Evolutionary conservation across 2,329 filamentous ascomycete species (phyloP).

Genomic region (Aspergillus ochraceoroseus): DNA sequence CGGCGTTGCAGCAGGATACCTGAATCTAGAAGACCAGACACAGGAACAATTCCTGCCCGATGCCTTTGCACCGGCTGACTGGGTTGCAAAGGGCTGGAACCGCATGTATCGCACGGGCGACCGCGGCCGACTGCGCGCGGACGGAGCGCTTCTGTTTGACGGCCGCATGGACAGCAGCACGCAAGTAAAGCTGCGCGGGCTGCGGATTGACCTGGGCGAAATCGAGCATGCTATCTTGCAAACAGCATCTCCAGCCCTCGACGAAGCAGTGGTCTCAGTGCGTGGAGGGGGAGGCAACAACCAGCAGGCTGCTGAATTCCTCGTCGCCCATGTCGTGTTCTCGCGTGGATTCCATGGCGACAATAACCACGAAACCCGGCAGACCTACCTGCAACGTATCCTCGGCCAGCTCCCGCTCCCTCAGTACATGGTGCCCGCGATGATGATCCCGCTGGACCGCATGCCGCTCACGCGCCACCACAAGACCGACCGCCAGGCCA

Average conservation of each 20-base stretch:
- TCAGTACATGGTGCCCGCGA: slow-evolving; percentile 33
- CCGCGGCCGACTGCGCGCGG: slow-evolving; percentile 21
- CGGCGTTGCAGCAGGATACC: slow-evolving; percentile 8
- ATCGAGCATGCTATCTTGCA: slow-evolving; percentile 27
- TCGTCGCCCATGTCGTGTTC: slow-evolving; percentile 39
- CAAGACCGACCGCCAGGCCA: slow-evolving; percentile 28
- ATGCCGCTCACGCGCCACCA: slow-evolving; percentile 25
- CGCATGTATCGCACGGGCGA: slow-evolving; percentile 30
- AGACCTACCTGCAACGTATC: slow-evolving; percentile 17
- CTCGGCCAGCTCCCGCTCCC: slow-evolving; percentile 28
- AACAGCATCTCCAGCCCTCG: neutral
- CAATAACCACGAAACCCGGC: neutral
- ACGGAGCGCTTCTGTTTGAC: slow-evolving; percentile 26
- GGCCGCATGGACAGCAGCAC: slow-evolving; percentile 27
- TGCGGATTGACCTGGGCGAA: slow-evolving; percentile 46
- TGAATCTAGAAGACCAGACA: too few relatives aligned
- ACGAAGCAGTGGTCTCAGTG: neutral
- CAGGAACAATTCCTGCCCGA: too few relatives aligned
- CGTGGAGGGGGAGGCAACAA: too few relatives aligned
- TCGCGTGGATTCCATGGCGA: too few relatives aligned
- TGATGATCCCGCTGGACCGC: slow-evolving; percentile 19
- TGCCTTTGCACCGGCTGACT: slow-evolving; percentile 4
- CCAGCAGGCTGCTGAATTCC: slow-evolving; percentile 22
- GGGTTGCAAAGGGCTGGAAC: neutral
- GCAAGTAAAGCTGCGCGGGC: slow-evolving; percentile 26